Percentiles rank a stretch among this genome's conserved stretches.
phyloP scores from a whole-genome alignment of 768 basidiomycete species.

The Suillus sp. region DNA sequence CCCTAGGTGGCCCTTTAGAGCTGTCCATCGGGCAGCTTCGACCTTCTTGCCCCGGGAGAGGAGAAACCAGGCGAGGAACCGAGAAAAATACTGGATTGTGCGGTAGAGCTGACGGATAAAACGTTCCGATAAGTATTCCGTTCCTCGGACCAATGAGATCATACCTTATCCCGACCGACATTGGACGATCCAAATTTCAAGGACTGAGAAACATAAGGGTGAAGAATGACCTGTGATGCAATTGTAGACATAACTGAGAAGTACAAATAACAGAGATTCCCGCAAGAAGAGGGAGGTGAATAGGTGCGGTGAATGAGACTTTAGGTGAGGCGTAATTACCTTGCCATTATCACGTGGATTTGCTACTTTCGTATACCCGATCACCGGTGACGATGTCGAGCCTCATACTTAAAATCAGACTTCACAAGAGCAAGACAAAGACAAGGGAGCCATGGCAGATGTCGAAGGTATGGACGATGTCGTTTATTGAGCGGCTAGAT shows the following conservation, averaged over 20 bases:
- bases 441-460: neutral
- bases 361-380: slow-evolving; percentile 14
- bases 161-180: slow-evolving; percentile 88
- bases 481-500: neutral
- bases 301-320: neutral
- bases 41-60: slow-evolving; percentile 67
- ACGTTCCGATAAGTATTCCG: neutral
- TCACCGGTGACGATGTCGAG: slow-evolving; percentile 1
- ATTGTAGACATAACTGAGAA: slow-evolving; percentile 36
- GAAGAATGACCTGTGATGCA: slow-evolving; percentile 80
- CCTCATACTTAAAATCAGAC: neutral
- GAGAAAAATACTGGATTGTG: slow-evolving; percentile 86
- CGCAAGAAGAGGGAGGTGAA: slow-evolving; percentile 19
- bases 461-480: neutral
- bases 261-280: slow-evolving; percentile 13
- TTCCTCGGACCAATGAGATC: slow-evolving; percentile 8
- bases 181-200: slow-evolving; percentile 82
- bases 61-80: slow-evolving; percentile 86
- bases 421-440: slow-evolving; percentile 4
- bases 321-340: slow-evolving; percentile 16
- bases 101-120: slow-evolving; percentile 69
- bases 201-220: slow-evolving; percentile 75
- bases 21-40: slow-evolving; percentile 76
- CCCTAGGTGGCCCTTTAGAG: slow-evolving; percentile 84
- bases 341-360: slow-evolving; percentile 32